Evolutionary conservation across 192 early-diverging fungal species (phyloP).

Genomic region (Coemansia sp.): DNA sequence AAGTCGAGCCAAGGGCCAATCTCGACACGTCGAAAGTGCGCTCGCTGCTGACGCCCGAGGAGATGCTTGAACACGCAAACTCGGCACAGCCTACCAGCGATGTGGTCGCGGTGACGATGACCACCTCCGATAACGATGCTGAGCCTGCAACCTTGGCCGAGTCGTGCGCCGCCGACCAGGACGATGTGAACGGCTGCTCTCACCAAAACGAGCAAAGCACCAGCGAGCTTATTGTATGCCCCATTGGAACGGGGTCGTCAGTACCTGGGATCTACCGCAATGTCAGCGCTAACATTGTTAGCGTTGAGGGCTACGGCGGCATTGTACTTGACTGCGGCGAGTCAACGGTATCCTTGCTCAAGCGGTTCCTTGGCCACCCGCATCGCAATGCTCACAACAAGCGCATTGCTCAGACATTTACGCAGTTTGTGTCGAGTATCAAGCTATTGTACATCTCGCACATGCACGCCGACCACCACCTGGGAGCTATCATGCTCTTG

Average conservation of each 20-base stretch:
- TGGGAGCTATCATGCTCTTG: conserved; percentile 80
- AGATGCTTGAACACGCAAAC: conserved; percentile 20
- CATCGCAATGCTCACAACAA: conserved; percentile 44
- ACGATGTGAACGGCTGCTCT: neutral
- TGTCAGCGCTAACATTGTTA: conserved; percentile 82
- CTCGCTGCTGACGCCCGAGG: conserved; percentile 29
- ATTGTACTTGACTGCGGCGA: conserved; percentile 92
- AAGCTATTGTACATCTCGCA: conserved; percentile 89
- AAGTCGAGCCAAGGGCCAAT: conserved; percentile 67
- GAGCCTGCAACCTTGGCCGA: neutral
- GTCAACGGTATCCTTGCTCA: conserved; percentile 82
- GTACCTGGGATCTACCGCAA: conserved; percentile 91
- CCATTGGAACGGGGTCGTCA: conserved; percentile 92
- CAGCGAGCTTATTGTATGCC: conserved; percentile 50
- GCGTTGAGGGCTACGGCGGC: conserved; percentile 62
- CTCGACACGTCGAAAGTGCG: conserved; percentile 50
- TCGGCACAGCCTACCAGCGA: neutral
- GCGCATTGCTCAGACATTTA: conserved; percentile 40
- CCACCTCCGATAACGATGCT: neutral
- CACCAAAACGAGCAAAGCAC: neutral
- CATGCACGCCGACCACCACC: conserved; percentile 97
- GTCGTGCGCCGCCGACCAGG: neutral
- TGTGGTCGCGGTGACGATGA: neutral
- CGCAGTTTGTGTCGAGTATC: conserved; percentile 62
- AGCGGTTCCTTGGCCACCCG: conserved; percentile 67